Conservation (phyloP, 2,329 filamentous ascomycete species). For the Apiospora hydei region DNA sequence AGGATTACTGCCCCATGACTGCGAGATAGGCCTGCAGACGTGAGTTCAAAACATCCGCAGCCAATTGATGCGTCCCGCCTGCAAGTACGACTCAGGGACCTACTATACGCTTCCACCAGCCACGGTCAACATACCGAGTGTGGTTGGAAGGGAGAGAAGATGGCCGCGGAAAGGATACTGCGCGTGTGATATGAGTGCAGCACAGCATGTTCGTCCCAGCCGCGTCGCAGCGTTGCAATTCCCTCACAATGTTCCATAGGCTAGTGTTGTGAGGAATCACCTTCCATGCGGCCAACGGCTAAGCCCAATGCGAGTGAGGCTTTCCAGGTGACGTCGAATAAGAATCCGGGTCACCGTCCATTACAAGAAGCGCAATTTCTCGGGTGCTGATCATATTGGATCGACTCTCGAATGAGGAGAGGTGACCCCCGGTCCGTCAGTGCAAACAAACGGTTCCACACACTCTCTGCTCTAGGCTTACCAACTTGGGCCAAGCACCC, state of each 20-base stretch:
- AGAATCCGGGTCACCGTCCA: not conserved
- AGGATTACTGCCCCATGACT: not conserved
- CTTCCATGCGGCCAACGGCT: not conserved
- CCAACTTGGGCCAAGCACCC: not conserved
- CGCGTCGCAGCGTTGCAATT: constrained; percentile 5
- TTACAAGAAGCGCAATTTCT: constrained; percentile 4
- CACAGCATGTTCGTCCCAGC: not conserved
- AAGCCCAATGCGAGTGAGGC: constrained; percentile 14
- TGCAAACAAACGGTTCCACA: not conserved
- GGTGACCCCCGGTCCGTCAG: not conserved
- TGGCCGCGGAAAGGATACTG: not conserved
- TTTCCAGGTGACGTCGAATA: constrained; percentile 20
- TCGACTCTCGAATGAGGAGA: not conserved
- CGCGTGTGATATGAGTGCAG: not conserved
- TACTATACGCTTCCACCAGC: not conserved
- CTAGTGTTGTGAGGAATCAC: constrained; percentile 8
- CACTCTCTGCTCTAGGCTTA: constrained; percentile 7
- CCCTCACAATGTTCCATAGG: constrained; percentile 1
- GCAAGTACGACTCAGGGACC: constrained; percentile 1
- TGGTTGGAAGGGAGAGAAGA: not conserved
- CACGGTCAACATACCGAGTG: not conserved
- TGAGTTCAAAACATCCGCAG: not conserved
- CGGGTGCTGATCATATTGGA: constrained; percentile 4
- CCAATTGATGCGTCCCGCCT: not conserved
- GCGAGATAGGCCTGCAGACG: not conserved